Base-by-base conservation (phyloP, 805 yeast species). In the Hanseniaspora jakobsenii region DNA sequence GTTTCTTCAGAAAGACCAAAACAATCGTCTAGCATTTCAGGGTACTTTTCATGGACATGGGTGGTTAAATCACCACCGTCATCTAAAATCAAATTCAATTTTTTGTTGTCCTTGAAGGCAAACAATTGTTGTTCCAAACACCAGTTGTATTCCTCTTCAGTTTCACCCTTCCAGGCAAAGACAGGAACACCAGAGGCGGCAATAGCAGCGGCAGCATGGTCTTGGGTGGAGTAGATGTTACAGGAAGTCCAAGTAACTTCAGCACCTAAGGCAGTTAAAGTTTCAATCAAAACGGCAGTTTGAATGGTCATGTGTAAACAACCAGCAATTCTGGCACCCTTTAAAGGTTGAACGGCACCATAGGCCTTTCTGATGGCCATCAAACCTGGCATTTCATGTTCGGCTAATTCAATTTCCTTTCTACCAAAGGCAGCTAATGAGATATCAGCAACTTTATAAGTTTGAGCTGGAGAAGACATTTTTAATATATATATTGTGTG, bases 141-240 rank as follows among this genome's bases (percentile, higher is more conserved):
- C 98, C 98, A 89, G 64, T 77, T 65, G 78, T 89, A 91, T 75
- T 89, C 98, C 75, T 89, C 97, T 71, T 89, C 98, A 68, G 97
- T 85, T 78, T 89, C 97, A 67, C 98, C 97, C 78, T 89, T 89
- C 98, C 98, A 89, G 61, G 98, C 98, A 59, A 85, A 89, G 55
- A 89, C 98, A 64, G 98, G 97, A 50, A 89, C 93, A 72, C 98
- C 98, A 56, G 95, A 69, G 57, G 97, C 98, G 59, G 98, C 98
- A 67, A 89, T 91, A 60, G 97, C 97, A 62, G 98, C 96, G 60
- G 98, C 97, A 58, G 97, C 97, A 67, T 89, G 97, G 72, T 89
- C 98, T 75, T 89, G 98, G 55, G 98, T 89, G 58, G 97, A 87
- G 81, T 84, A 89, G 61, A 89, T 89, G 94, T 89, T 89, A 78